Conservation (phyloP, 768 basidiomycete species). For the Coprinopsis marcescibilis region DNA sequence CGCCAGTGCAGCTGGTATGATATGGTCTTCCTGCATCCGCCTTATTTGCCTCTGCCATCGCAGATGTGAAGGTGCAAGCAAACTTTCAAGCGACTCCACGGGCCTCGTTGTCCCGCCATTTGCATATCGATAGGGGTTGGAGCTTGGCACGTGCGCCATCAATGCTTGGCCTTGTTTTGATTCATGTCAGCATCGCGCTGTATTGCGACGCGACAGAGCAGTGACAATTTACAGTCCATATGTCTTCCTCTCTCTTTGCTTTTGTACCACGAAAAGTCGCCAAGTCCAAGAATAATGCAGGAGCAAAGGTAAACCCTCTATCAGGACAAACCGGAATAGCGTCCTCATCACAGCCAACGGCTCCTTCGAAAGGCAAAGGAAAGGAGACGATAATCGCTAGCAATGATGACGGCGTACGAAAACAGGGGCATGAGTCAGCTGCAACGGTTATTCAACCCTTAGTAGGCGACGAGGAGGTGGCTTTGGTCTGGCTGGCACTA, state of each 20-base stretch:
- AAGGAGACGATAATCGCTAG: not conserved
- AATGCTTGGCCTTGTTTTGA: no score
- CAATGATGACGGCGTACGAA: not conserved
- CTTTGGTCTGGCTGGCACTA: slow-evolving; percentile 53
- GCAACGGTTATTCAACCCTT: not conserved
- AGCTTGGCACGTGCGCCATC: no score
- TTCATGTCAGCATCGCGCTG: no score
- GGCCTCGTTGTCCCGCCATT: no score
- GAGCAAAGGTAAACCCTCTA: slow-evolving; percentile 10
- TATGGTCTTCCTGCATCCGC: slow-evolving; percentile 26
- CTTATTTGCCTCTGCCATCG: slow-evolving; percentile 8
- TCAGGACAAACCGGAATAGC: slow-evolving; percentile 3
- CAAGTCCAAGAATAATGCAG: slow-evolving; percentile 10
- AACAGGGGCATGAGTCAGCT: not conserved
- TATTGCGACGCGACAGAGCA: no score
- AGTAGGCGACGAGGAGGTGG: slow-evolving; percentile 39
- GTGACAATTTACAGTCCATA: no score
- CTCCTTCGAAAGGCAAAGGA: slow-evolving; percentile 8
- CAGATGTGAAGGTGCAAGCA: no score
- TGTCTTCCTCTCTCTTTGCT: slow-evolving; percentile 9
- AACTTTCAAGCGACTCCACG: no score
- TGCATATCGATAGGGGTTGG: no score
- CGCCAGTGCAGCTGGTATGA: slow-evolving; percentile 36
- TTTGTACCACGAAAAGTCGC: slow-evolving; percentile 24
- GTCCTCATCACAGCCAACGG: not conserved